Evolutionary conservation across 305 asterid genomes (phyloP).

Genomic region (Fraxinus greggii): DNA sequence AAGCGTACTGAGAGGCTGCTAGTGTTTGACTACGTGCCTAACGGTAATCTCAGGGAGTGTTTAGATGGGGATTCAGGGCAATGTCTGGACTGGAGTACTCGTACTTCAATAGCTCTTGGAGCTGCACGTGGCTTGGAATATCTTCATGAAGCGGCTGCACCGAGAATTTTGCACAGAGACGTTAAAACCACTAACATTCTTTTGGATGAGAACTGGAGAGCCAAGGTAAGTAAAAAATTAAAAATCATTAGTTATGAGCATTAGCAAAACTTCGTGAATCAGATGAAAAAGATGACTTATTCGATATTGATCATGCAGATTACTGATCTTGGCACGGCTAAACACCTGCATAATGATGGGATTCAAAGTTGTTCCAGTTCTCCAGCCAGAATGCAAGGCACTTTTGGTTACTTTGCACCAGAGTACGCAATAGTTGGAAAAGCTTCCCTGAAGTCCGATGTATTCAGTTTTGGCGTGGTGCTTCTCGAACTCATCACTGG

Average conservation of each 20-base stretch:
- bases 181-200: conserved; percentile 93
- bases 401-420: conserved; percentile 97
- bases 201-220: conserved; percentile 83
- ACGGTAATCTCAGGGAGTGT: conserved; percentile 85
- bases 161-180: conserved; percentile 91
- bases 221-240: conserved; percentile 54
- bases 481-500: conserved; percentile 93
- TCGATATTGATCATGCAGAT: conserved; percentile 40
- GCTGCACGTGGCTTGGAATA: conserved; percentile 99
- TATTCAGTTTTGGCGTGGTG: conserved; percentile 95
- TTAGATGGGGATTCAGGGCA: conserved; percentile 64
- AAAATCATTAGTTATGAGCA: not conserved
- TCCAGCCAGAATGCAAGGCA: conserved; percentile 93
- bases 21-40: conserved; percentile 76
- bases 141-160: conserved; percentile 98
- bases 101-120: conserved; percentile 81
- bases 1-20: conserved; percentile 77
- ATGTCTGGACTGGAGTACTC: conserved; percentile 66
- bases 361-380: conserved; percentile 69
- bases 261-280: not conserved
- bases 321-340: conserved; percentile 97
- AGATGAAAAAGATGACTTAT: not conserved
- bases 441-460: conserved; percentile 89
- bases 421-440: conserved; percentile 85
- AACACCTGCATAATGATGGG: conserved; percentile 70